Percentiles rank a stretch among this genome's conserved stretches.
Evolutionary conservation across 768 basidiomycete species (phyloP).

Genomic region (Russula emetica): DNA sequence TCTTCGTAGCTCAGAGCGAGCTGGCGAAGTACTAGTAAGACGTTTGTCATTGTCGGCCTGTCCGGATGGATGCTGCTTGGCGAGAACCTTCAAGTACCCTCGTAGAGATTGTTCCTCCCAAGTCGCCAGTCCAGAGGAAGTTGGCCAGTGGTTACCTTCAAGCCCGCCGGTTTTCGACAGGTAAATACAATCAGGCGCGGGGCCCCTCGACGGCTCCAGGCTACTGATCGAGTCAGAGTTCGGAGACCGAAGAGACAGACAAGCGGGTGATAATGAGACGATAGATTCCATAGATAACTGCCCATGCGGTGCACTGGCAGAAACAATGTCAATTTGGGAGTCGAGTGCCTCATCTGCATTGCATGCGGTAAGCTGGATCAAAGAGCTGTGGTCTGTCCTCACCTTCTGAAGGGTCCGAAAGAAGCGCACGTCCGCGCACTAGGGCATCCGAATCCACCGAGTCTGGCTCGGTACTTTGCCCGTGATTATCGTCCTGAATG

Average conservation of each 20-base stretch:
- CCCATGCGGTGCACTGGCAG: background rate
- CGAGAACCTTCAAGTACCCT: slow-evolving; percentile 39
- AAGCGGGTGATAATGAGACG: background rate
- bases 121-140: background rate
- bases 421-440: too few relatives aligned
- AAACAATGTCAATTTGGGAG: background rate
- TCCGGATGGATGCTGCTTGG: slow-evolving; percentile 38
- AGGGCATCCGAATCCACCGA: background rate
- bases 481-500: background rate
- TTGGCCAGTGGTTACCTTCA: background rate
- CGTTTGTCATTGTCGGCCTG: background rate
- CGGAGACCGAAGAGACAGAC: background rate
- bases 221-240: background rate
- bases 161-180: background rate
- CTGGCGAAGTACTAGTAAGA: slow-evolving; percentile 1
- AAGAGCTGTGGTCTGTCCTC: background rate
- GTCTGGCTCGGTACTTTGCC: background rate
- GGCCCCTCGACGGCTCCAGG: background rate
- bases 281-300: background rate
- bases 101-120: slow-evolving; percentile 17
- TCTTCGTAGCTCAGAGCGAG: background rate
- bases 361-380: background rate
- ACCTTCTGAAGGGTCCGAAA: slow-evolving; percentile 2
- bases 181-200: background rate
- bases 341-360: background rate